Conservation (phyloP, 352 stramenopile species). For the Thraustotheca clavata region DNA sequence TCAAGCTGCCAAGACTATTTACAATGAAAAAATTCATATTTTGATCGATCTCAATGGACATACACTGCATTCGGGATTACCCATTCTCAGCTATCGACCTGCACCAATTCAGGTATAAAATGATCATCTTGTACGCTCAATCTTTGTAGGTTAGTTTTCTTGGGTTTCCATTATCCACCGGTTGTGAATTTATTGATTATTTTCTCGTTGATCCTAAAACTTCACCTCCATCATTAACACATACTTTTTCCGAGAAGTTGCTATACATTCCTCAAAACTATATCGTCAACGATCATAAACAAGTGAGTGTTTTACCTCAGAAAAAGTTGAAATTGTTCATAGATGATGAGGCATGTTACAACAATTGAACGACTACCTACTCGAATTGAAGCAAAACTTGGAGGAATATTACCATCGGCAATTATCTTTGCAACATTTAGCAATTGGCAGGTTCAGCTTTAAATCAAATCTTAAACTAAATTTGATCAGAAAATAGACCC, state of each 20-base stretch:
- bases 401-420: background rate
- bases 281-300: constrained; percentile 78
- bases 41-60: constrained; percentile 80
- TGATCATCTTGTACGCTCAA: background rate
- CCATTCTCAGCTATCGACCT: constrained; percentile 50
- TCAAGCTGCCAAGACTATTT: constrained; percentile 43
- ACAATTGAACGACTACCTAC: constrained; percentile 1
- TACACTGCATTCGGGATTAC: constrained; percentile 65
- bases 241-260: constrained; percentile 60
- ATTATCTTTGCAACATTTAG: constrained; percentile 81
- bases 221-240: constrained; percentile 33
- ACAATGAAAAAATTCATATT: constrained; percentile 50
- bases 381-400: background rate
- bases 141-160: constrained; percentile 35
- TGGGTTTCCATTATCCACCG: constrained; percentile 70
- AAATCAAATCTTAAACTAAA: background rate
- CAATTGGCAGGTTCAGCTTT: constrained; percentile 53
- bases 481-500: constrained; percentile 64
- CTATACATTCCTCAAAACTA: constrained; percentile 63
- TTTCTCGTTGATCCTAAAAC: constrained; percentile 54
- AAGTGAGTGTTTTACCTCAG: constrained; percentile 48
- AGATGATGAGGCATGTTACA: constrained; percentile 20
- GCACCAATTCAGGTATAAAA: constrained; percentile 54
- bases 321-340: too few species aligned
- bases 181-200: constrained; percentile 48